Evolutionary conservation across 176 grass and related monocot genomes (phyloP), one percentile per base, ranked within the genome.

Genomic region (Lolium rigidum): DNA sequence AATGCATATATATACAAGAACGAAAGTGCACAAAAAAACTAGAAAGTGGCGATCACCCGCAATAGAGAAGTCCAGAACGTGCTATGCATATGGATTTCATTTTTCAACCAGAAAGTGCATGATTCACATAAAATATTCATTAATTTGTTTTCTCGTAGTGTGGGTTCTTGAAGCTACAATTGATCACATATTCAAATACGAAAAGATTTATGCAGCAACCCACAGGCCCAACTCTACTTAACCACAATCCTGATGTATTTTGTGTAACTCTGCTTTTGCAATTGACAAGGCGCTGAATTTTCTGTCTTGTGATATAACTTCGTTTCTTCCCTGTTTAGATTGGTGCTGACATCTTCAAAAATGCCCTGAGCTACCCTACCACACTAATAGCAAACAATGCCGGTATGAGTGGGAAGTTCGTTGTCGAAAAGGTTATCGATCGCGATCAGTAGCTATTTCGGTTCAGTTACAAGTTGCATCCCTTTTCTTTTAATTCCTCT

Each of bases 341-440:
- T 92, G 95, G 95, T 89, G 95, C 93, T n/a, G 95, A 94, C 77
- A 98, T 98, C 70, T 92, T 98, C 84, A 98, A 94, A 87, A 86
- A 83, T 77, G 93, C 95, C 37, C 85, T 98, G 73, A 94, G 91
- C 82, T 98, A 98, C 60, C 95, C 95, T 64, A 80, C 81, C 62
- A 83, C 87, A 81, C 78, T 98, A 76, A 98, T 98, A 90, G 91
- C 93, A 56, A 85, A 87, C 79, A 98, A 98, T 78, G 87, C 95
- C 1, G 93, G 93, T 57, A 59, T 92, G 81, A 98, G 90, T 84
- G 95, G 95, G 4, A 86, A 89, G 66, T 88, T 94, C 74, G 89
- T 98, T 14, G 71, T 92, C 44, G 62, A 92, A 85, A 94, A 92
- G 93, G 93, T 95, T 82, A 47, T 70, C 48, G 59, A 37, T 31